Evolutionary conservation across 2,329 filamentous ascomycete genomes (phyloP).

Genomic region (Botrytis pseudocinerea): DNA sequence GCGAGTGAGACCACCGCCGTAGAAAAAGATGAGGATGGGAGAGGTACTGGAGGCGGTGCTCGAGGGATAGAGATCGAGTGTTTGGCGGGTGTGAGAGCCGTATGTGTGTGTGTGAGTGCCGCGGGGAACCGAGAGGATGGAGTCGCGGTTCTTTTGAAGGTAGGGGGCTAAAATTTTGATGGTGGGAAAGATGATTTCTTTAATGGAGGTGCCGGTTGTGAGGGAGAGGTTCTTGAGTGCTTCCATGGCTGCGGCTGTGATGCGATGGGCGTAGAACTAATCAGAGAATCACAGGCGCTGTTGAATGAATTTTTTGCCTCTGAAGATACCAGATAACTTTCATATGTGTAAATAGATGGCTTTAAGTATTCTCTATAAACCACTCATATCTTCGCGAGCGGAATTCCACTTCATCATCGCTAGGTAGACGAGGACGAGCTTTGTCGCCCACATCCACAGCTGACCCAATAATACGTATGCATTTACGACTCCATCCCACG

Average conservation of each 20-base stretch:
- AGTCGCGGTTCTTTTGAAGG: constrained; percentile 31
- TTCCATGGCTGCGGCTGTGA: constrained; percentile 30
- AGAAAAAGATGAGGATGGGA: constrained; percentile 38
- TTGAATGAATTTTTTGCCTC: not conserved
- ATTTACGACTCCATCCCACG: not conserved
- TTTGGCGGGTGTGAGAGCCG: constrained; percentile 37
- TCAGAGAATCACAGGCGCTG: not conserved
- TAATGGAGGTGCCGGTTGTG: constrained; percentile 29
- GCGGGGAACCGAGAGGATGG: constrained; percentile 33
- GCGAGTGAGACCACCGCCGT: constrained; percentile 37
- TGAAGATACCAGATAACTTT: not conserved
- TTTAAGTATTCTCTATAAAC: not conserved
- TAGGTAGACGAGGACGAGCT: not conserved
- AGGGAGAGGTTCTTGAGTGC: constrained; percentile 29
- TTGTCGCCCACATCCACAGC: not conserved
- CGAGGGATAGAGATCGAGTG: constrained; percentile 37
- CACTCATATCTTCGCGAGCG: not conserved
- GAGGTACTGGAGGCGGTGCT: constrained; percentile 12
- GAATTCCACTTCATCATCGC: not conserved
- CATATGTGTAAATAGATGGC: not conserved
- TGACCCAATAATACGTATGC: not conserved
- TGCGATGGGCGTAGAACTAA: not conserved
- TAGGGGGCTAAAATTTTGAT: constrained; percentile 34
- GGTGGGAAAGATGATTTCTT: constrained; percentile 31
- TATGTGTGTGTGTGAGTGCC: constrained; percentile 32